Percentiles rank a stretch among this genome's conserved stretches.
Evolutionary conservation across 1,284 basidiomycete genomes (phyloP).

Genomic region (Boletus sp.): DNA sequence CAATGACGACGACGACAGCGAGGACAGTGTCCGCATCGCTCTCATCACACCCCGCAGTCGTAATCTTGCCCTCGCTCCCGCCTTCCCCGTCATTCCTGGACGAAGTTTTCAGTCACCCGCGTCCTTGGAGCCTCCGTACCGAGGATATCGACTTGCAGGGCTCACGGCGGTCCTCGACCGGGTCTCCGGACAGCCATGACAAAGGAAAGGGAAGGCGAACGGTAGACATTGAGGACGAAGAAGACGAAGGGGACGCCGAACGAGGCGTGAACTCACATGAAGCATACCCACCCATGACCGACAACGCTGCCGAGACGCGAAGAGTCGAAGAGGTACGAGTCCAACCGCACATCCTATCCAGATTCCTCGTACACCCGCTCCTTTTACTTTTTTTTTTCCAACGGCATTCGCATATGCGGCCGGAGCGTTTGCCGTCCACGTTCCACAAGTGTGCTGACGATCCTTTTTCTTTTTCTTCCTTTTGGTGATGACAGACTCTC

Average conservation of each 20-base stretch:
- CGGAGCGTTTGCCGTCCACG: neutral
- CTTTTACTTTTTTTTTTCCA: neutral
- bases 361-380: neutral
- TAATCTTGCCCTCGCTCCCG: conserved; percentile 36
- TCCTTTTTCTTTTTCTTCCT: neutral
- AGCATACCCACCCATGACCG: conserved; percentile 62
- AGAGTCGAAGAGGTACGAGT: conserved; percentile 62
- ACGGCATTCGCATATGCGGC: neutral
- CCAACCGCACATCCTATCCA: neutral
- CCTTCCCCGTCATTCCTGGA: conserved; percentile 40
- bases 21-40: conserved; percentile 23
- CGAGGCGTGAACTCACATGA: conserved; percentile 25
- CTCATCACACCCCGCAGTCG: conserved; percentile 12
- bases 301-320: conserved; percentile 61
- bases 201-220: conserved; percentile 31
- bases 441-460: conserved; percentile 9
- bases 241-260: conserved; percentile 23
- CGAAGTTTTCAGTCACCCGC: conserved; percentile 42
- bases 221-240: conserved; percentile 21
- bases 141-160: conserved; percentile 14
- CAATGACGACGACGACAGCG: conserved; percentile 13
- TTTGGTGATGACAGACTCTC: conserved; percentile 49
- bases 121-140: conserved; percentile 33
- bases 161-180: conserved; percentile 16
- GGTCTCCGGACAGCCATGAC: conserved; percentile 9